Percentiles rank a stretch among this genome's conserved stretches.
phyloP scores from a whole-genome alignment of 75 land plant genomes.

The Sequoiadendron giganteum region DNA sequence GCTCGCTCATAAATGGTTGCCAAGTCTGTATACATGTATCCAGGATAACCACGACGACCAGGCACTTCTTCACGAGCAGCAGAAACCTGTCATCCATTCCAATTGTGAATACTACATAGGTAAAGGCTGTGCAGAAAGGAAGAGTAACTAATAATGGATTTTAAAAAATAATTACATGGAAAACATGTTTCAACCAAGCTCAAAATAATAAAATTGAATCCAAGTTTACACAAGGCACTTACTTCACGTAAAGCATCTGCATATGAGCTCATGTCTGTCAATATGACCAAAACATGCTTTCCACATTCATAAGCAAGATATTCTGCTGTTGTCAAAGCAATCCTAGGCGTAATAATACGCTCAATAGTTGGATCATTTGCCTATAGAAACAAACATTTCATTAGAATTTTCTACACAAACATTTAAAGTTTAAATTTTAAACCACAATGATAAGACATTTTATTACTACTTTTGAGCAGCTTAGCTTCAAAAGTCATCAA shows the following conservation, averaged over 20 bases:
- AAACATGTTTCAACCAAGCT: not conserved
- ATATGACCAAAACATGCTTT: slow-evolving; percentile 93
- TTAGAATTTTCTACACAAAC: not conserved
- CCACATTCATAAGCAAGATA: slow-evolving; percentile 99
- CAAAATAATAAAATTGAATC: not conserved
- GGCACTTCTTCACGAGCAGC: slow-evolving; percentile 99
- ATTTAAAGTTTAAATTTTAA: not conserved
- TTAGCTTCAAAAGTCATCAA: not conserved
- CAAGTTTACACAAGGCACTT: slow-evolving; percentile 5
- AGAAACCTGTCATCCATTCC: slow-evolving; percentile 62
- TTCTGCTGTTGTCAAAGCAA: slow-evolving; percentile 98
- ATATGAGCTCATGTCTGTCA: slow-evolving; percentile 96
- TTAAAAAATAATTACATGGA: not conserved
- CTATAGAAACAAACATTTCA: slow-evolving; percentile 34
- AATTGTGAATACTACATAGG: not conserved
- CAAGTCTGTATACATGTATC: slow-evolving; percentile 98
- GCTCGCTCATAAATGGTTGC: slow-evolving; percentile 99
- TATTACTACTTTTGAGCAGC: not conserved
- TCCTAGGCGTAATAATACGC: slow-evolving; percentile 96
- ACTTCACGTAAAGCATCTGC: slow-evolving; percentile 99
- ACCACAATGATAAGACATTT: not conserved
- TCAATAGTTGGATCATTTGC: slow-evolving; percentile 99
- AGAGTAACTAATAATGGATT: not conserved
- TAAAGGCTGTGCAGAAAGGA: not conserved
- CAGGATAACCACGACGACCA: slow-evolving; percentile 99